Percentiles rank a stretch among this genome's conserved stretches.
Evolutionary conservation across 2,329 filamentous ascomycete genomes (phyloP).

Genomic region (Pseudocercospora vitis): DNA sequence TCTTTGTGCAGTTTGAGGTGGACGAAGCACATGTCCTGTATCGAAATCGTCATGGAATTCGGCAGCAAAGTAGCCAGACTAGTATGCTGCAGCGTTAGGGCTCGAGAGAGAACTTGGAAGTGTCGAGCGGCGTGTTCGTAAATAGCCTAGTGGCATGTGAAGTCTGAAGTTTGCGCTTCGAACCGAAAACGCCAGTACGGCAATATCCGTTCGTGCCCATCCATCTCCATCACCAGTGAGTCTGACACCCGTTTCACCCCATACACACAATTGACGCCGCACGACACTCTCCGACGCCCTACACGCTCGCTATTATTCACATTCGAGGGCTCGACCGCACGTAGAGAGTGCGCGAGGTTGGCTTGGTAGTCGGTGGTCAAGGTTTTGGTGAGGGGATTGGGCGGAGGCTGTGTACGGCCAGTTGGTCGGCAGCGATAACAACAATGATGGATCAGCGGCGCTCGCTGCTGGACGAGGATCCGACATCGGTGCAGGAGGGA

Average conservation of each 20-base stretch:
- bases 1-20: too few species aligned
- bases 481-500: conserved; percentile 36
- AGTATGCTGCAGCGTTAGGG: neutral
- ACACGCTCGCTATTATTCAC: conserved; percentile 9
- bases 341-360: neutral
- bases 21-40: too few species aligned
- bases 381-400: conserved; percentile 16
- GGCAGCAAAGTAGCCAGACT: too few species aligned
- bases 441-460: conserved; percentile 28
- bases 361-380: neutral
- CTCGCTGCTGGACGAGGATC: conserved; percentile 33
- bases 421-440: conserved; percentile 18
- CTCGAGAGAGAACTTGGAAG: neutral
- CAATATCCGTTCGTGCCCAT: too few species aligned
- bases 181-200: neutral
- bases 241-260: neutral
- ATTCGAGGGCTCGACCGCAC: neutral
- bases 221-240: neutral
- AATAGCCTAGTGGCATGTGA: too few species aligned
- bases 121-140: neutral
- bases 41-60: too few species aligned
- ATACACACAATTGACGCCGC: neutral
- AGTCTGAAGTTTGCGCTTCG: neutral
- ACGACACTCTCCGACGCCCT: conserved; percentile 3
- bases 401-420: conserved; percentile 28